Evolutionary conservation across 2,329 filamentous ascomycete species (phyloP).

Genomic region (Diaporthe citrichinensis): DNA sequence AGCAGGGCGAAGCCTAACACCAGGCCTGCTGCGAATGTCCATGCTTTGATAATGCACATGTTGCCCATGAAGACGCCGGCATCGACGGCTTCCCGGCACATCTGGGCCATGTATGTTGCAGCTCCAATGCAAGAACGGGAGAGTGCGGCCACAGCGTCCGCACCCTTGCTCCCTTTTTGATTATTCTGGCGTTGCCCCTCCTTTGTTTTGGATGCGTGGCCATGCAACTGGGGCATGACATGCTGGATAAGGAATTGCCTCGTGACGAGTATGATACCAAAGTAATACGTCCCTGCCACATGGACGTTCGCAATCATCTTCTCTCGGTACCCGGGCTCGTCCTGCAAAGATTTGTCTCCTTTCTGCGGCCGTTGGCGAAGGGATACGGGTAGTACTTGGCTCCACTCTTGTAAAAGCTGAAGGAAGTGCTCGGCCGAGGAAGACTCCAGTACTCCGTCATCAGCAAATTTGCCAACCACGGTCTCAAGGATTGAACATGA

Average conservation of each 20-base stretch:
- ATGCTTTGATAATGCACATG: slow-evolving; percentile 42
- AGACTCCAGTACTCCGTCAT: slow-evolving; percentile 27
- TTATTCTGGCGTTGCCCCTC: slow-evolving; percentile 3
- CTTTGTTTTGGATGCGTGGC: not conserved
- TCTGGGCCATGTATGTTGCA: slow-evolving; percentile 43
- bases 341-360: not conserved
- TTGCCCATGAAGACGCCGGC: slow-evolving; percentile 42
- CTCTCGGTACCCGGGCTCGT: slow-evolving; percentile 24
- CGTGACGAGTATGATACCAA: slow-evolving; percentile 44
- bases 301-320: slow-evolving; percentile 43
- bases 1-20: slow-evolving; percentile 40
- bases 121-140: slow-evolving; percentile 44
- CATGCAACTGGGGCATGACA: slow-evolving; percentile 37
- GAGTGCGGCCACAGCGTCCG: slow-evolving; percentile 35
- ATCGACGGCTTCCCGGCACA: slow-evolving; percentile 42
- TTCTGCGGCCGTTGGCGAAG: slow-evolving; percentile 35
- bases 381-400: slow-evolving; percentile 29
- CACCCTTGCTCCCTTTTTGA: not conserved
- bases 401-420: slow-evolving; percentile 35
- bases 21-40: slow-evolving; percentile 40
- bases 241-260: slow-evolving; percentile 42
- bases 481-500: slow-evolving; percentile 38
- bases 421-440: slow-evolving; percentile 35
- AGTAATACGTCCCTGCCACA: slow-evolving; percentile 44
- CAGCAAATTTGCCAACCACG: slow-evolving; percentile 29